Base-by-base conservation (phyloP, 1,139 yeast genomes). In the Kodamaea fungicola region DNA sequence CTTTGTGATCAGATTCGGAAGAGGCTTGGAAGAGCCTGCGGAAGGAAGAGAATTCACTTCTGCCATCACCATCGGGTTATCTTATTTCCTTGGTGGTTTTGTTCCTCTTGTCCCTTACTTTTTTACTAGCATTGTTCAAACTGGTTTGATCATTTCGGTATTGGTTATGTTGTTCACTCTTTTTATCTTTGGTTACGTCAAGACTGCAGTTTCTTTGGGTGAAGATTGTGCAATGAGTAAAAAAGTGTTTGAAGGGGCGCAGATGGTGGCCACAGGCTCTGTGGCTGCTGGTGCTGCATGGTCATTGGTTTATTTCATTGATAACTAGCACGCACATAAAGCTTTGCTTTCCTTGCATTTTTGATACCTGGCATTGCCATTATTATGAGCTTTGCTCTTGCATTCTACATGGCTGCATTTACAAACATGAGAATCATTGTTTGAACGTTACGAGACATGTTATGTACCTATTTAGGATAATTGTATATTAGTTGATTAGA, bases 241-340 rank as follows among this genome's bases (percentile, higher is more conserved):
- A 52, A 85, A 87, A 53, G 64, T 84, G 5, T 63, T 67, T 33
- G 96, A 89, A 59, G 97, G 97, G 36, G 40, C 84, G 30, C 95
- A 89, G 62, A 92, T 92, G 97, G 82, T 89, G 40, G 65, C 84
- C 13, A 90, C 88, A 36, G 98, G 98, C 31, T 95, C 97, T 12
- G 66, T 85, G 25, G 98, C 98, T 21, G 98, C 98, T 4, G 95
- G 96, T 6, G 87, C 95, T 21, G 97, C 98, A 13, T 92, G 96
- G 96, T 80, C 80, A 32, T 76, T 90, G 57, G 97, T 92, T 32
- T 83, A 81, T 56, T 64, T 83, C 46, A 81, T 89, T 46, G 96
- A 83, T 33, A 48, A 42, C 31, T 48, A 22, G 32, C 19, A 5
- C 22, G n/a, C 9, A 3, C 22, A 5, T 28, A 3, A 28, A 10